phyloP scores from a whole-genome alignment of 2,329 filamentous ascomycete genomes.

The Lachnellula subtilissima region DNA sequence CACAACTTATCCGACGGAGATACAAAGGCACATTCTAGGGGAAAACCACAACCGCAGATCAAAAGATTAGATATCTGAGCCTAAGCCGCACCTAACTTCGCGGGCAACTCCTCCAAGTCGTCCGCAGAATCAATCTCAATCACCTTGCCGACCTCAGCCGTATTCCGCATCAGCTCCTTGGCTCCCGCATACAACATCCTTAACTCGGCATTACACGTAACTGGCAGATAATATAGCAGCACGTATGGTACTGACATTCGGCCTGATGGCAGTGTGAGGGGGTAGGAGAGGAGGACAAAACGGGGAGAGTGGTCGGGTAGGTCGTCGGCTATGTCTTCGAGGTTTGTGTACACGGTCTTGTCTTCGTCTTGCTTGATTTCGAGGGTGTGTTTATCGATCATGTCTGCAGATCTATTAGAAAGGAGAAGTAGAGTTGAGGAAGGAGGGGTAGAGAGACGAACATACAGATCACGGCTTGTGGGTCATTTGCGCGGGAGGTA shows the following conservation, averaged over 20 bases:
- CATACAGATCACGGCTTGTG: constrained; percentile 93
- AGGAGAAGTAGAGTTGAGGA: not conserved
- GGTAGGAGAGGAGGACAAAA: constrained; percentile 87
- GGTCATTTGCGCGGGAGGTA: constrained; percentile 79
- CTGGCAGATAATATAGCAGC: constrained; percentile 88
- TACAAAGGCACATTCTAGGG: no score
- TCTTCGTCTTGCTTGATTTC: constrained; percentile 84
- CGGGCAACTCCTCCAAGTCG: constrained; percentile 77
- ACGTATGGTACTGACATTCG: constrained; percentile 88
- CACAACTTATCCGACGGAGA: no score
- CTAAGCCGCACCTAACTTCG: constrained; percentile 44
- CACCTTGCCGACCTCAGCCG: constrained; percentile 81
- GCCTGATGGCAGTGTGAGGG: constrained; percentile 76
- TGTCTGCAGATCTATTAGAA: constrained; percentile 48
- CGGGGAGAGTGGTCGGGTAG: constrained; percentile 88
- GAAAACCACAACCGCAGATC: no score
- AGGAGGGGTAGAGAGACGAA: constrained; percentile 32
- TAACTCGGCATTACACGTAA: constrained; percentile 79
- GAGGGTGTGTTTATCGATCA: constrained; percentile 84
- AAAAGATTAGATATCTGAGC: not conserved
- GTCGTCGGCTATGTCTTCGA: constrained; percentile 79
- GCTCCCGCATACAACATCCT: constrained; percentile 95
- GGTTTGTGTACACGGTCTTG: constrained; percentile 69
- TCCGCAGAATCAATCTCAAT: constrained; percentile 79
- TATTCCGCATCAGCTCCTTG: constrained; percentile 92